Conservation (phyloP, 2,329 filamentous ascomycete genomes). For the Tolypocladium guangdongense region DNA sequence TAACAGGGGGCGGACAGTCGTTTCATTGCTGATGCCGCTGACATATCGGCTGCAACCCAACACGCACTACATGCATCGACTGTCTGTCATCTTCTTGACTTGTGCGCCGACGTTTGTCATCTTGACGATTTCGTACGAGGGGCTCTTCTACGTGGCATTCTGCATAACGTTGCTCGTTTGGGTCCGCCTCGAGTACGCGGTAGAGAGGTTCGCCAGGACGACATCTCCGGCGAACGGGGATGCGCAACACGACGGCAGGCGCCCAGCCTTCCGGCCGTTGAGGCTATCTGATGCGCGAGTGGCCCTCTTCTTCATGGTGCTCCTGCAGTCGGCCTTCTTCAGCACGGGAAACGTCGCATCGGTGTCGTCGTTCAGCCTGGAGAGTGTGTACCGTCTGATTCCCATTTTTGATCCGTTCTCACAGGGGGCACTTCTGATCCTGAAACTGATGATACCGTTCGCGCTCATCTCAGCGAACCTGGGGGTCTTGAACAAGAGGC, state of each 20-base stretch:
- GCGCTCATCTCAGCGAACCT: constrained; percentile 85
- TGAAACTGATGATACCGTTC: constrained; percentile 91
- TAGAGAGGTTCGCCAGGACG: constrained; percentile 25
- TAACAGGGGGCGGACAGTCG: constrained; percentile 32
- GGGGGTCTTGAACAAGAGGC: constrained; percentile 76
- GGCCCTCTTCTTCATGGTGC: constrained; percentile 87
- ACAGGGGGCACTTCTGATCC: constrained; percentile 73
- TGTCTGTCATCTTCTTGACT: constrained; percentile 81
- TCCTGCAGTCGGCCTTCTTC: constrained; percentile 94
- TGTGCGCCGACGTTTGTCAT: constrained; percentile 93
- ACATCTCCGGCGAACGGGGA: not conserved
- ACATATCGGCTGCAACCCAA: constrained; percentile 73
- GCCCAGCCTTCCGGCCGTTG: constrained; percentile 47
- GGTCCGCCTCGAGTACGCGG: constrained; percentile 81
- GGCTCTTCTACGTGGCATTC: constrained; percentile 89
- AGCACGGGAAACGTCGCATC: constrained; percentile 94
- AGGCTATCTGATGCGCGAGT: constrained; percentile 77
- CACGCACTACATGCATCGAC: constrained; percentile 78
- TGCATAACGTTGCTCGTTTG: constrained; percentile 72
- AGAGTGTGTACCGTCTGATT: constrained; percentile 76
- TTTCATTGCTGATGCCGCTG: constrained; percentile 69
- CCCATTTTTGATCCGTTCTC: constrained; percentile 91
- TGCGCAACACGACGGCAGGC: not conserved
- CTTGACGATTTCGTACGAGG: constrained; percentile 93
- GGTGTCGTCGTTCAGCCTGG: constrained; percentile 83